Percentiles rank a stretch among this genome's conserved stretches.
Conservation (phyloP, 306 rosid species). For the Cicer pinnatifidum region DNA sequence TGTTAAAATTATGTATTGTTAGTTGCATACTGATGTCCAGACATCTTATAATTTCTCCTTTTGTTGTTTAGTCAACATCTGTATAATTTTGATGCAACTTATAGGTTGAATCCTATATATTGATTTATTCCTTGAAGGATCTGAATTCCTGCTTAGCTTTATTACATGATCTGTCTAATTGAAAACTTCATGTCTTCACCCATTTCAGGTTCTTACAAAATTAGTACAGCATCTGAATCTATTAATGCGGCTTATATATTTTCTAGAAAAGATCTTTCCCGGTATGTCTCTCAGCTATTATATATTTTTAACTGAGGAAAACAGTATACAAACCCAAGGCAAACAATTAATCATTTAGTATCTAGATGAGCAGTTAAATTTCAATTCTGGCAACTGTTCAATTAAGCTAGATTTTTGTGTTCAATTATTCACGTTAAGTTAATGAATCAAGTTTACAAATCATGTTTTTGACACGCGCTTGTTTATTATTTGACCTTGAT, state of each 20-base stretch:
- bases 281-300: slow-evolving; percentile 52
- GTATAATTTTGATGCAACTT: slow-evolving; percentile 35
- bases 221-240: slow-evolving; percentile 61
- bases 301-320: slow-evolving; percentile 29
- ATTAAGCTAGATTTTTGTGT: slow-evolving; percentile 12
- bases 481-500: slow-evolving; percentile 46
- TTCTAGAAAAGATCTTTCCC: slow-evolving; percentile 83
- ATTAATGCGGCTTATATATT: slow-evolving; percentile 76
- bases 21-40: slow-evolving; percentile 14
- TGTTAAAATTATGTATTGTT: slow-evolving; percentile 6
- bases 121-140: slow-evolving; percentile 30
- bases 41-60: neutral
- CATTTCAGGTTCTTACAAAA: slow-evolving; percentile 75
- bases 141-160: slow-evolving; percentile 27
- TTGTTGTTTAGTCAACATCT: slow-evolving; percentile 21
- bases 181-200: slow-evolving; percentile 42
- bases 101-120: slow-evolving; percentile 11
- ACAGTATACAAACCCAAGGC: slow-evolving; percentile 23
- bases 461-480: slow-evolving; percentile 38
- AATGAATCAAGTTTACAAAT: slow-evolving; percentile 5
- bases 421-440: slow-evolving; percentile 26
- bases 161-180: neutral
- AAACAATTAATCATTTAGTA: neutral
- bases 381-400: neutral
- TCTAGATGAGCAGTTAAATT: slow-evolving; percentile 25